These are phyloP conservation scores for Nasturtium officinale DNA, from an alignment of 345 rosid genomes.

Conservation along the genomic window DNA sequence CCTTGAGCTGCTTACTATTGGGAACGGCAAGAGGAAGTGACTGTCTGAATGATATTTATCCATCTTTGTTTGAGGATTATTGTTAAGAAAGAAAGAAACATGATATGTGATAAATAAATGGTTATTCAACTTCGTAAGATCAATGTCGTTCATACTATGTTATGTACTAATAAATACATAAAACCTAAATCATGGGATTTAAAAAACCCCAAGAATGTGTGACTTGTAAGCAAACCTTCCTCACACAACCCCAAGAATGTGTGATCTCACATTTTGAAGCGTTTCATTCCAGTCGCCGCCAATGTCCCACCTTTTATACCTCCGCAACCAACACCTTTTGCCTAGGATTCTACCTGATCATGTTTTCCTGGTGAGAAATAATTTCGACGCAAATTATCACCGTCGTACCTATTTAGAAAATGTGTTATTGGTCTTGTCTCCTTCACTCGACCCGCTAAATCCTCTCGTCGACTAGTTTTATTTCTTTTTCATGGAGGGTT, in stretches of 20 bases:
- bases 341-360: neutral
- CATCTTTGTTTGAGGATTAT: slow-evolving; percentile 10
- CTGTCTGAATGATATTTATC: neutral
- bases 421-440: slow-evolving; percentile 4
- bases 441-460: slow-evolving; percentile 22
- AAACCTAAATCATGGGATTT: neutral
- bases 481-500: neutral
- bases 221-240: slow-evolving; percentile 19
- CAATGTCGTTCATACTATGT: neutral
- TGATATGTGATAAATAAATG: slow-evolving; percentile 22
- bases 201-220: slow-evolving; percentile 14
- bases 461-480: slow-evolving; percentile 28
- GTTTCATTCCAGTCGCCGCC: neutral
- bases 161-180: no score
- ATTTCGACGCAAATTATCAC: neutral
- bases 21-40: slow-evolving; percentile 47
- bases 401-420: neutral
- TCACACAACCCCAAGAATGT: slow-evolving; percentile 18
- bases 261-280: slow-evolving; percentile 11
- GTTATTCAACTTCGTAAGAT: neutral
- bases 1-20: slow-evolving; percentile 75
- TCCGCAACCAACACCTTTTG: neutral
- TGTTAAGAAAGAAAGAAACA: slow-evolving; percentile 12
- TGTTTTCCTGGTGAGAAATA: neutral
- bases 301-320: neutral